These are phyloP conservation scores for Tremella yokohamensis DNA, from an alignment of 768 basidiomycete species.

Conservation along the genomic window DNA sequence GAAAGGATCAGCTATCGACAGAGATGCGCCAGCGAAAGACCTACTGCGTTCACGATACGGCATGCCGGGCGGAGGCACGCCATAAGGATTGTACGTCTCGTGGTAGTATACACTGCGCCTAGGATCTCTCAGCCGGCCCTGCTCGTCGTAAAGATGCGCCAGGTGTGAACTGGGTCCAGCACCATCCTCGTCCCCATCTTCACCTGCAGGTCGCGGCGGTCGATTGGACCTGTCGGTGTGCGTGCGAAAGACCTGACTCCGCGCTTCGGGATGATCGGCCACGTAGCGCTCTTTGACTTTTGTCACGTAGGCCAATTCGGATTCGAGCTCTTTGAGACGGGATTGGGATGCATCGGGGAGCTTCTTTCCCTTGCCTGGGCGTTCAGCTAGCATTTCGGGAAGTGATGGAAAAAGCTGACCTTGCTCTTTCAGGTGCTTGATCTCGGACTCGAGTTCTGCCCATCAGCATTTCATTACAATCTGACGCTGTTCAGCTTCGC, in stretches of 20 bases:
- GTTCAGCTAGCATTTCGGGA: neutral
- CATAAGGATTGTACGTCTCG: slow-evolving; percentile 85
- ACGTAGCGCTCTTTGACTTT: slow-evolving; percentile 89
- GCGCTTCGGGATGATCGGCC: slow-evolving; percentile 86
- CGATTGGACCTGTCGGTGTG: slow-evolving; percentile 52
- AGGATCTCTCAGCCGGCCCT: slow-evolving; percentile 83
- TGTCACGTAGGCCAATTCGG: slow-evolving; percentile 73
- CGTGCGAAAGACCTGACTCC: slow-evolving; percentile 68
- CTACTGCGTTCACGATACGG: slow-evolving; percentile 84
- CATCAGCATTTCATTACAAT: neutral
- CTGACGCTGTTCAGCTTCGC: slow-evolving; percentile 15
- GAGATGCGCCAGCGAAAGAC: slow-evolving; percentile 33
- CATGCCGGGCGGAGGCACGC: slow-evolving; percentile 93
- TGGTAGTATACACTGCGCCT: slow-evolving; percentile 90
- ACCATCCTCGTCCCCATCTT: slow-evolving; percentile 59
- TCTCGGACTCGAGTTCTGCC: slow-evolving; percentile 75
- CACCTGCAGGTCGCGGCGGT: slow-evolving; percentile 53
- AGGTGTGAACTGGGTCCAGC: slow-evolving; percentile 48
- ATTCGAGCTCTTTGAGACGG: slow-evolving; percentile 68
- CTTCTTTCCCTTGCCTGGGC: slow-evolving; percentile 2
- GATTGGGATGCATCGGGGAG: slow-evolving; percentile 52
- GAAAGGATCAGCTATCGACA: neutral
- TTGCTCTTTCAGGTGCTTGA: slow-evolving; percentile 51
- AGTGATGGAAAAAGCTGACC: slow-evolving; percentile 18
- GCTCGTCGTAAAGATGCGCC: slow-evolving; percentile 62